Evolutionary conservation across 1,139 yeast genomes (phyloP).

Genomic region (Geotrichum cucujoidarum): DNA sequence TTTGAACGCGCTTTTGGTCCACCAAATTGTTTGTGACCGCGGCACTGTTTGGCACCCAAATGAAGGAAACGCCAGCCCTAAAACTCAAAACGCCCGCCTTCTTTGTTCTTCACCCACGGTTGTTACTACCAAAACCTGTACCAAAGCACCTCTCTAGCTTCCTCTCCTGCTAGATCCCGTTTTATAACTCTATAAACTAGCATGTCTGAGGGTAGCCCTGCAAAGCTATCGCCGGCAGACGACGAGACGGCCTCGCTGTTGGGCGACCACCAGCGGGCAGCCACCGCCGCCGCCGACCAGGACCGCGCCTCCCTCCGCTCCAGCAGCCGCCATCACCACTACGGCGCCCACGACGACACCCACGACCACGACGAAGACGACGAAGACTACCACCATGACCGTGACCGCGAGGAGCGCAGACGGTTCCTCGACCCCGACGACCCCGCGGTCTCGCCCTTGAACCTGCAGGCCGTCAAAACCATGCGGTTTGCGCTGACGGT

Average conservation of each 20-base stretch:
- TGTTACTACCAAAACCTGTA: background rate
- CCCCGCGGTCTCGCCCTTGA: constrained; percentile 61
- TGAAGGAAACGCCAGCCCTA: background rate
- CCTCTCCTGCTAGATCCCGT: too few relatives aligned
- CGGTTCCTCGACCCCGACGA: constrained; percentile 37
- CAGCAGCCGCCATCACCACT: background rate
- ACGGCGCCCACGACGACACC: background rate
- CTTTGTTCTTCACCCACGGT: background rate
- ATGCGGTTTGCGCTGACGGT: constrained; percentile 44
- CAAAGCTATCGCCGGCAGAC: background rate
- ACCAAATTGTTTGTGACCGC: too few relatives aligned
- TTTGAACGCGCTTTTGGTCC: too few relatives aligned
- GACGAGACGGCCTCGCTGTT: background rate
- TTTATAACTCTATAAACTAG: too few relatives aligned
- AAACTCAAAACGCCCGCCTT: background rate
- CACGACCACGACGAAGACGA: background rate
- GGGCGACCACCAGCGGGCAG: background rate
- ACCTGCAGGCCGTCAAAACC: constrained; percentile 40
- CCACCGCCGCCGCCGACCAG: background rate
- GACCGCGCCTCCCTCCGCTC: background rate
- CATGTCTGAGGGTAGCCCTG: background rate
- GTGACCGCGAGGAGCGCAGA: background rate
- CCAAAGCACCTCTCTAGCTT: background rate
- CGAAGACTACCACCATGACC: background rate
- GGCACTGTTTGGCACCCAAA: constrained; percentile 1